A percentile compares a stretch with the other conserved stretches of the same genome.
These are phyloP conservation scores for Haplographium delicatum DNA, from an alignment of 495 filamentous ascomycete genomes.

Conservation along the genomic window DNA sequence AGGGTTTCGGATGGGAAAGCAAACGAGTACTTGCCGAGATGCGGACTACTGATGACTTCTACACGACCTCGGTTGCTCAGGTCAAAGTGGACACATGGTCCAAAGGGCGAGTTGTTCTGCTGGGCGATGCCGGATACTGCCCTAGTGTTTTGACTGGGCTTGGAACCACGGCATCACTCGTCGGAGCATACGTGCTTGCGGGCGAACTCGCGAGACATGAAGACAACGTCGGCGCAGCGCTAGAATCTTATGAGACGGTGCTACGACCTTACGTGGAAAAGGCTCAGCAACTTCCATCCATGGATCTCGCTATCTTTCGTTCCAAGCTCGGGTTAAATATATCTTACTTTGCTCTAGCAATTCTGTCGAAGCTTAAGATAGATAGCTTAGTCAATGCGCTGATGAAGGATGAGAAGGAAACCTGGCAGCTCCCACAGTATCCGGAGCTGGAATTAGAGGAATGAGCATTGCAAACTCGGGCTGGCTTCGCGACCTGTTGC, in stretches of 20 bases:
- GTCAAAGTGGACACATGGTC: conserved; percentile 41
- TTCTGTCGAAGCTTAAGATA: too few relatives aligned
- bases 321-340: too few relatives aligned
- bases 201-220: conserved; percentile 40
- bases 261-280: background rate
- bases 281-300: background rate
- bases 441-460: too few relatives aligned
- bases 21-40: conserved; percentile 35
- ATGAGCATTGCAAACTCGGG: too few relatives aligned
- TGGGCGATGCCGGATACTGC: conserved; percentile 54
- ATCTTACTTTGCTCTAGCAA: too few relatives aligned
- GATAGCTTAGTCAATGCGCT: too few relatives aligned
- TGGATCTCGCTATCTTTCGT: too few relatives aligned
- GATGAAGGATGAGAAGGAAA: too few relatives aligned
- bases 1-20: conserved; percentile 40
- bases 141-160: conserved; percentile 42
- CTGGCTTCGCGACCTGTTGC: too few relatives aligned
- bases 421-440: too few relatives aligned
- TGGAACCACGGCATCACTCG: conserved; percentile 41
- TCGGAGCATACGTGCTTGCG: conserved; percentile 48
- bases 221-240: background rate
- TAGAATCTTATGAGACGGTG: background rate
- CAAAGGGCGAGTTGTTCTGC: conserved; percentile 39
- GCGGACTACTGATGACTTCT: conserved; percentile 41
- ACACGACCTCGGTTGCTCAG: conserved; percentile 36